These are phyloP conservation scores for Stenogyne calaminthoides DNA, from an alignment of 305 asterid genomes.

Conservation along the genomic window DNA sequence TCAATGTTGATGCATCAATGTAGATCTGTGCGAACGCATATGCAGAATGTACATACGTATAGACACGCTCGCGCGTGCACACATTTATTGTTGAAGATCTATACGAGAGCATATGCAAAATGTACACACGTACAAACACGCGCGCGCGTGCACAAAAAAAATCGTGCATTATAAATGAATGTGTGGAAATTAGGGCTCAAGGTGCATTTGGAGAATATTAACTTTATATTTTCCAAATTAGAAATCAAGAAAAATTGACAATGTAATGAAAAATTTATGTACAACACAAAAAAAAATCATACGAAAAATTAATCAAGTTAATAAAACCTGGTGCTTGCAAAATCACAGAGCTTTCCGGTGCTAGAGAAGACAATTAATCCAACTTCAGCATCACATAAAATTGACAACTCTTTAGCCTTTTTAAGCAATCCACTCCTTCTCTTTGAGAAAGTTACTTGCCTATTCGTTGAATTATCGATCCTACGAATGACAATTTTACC, in stretches of 20 bases:
- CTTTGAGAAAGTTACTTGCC: slow-evolving; percentile 59
- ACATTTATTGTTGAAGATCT: background rate
- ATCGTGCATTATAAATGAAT: background rate
- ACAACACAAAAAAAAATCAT: background rate
- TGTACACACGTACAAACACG: background rate
- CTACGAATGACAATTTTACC: slow-evolving; percentile 46
- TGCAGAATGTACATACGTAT: background rate
- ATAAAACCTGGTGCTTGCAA: slow-evolving; percentile 41
- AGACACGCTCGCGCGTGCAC: background rate
- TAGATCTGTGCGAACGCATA: background rate
- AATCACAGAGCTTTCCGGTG: slow-evolving; percentile 51
- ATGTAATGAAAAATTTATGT: background rate
- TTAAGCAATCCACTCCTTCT: slow-evolving; percentile 48
- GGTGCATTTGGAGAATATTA: background rate
- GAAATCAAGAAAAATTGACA: background rate
- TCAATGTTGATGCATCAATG: background rate
- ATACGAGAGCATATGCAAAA: background rate
- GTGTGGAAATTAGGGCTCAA: background rate
- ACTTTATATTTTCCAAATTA: background rate
- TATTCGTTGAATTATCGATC: slow-evolving; percentile 47
- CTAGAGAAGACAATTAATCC: slow-evolving; percentile 50
- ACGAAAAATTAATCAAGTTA: background rate
- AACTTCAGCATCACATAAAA: slow-evolving; percentile 53
- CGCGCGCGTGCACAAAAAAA: background rate
- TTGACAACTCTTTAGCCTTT: slow-evolving; percentile 48